Conservation (phyloP, 176 grass and related monocot genomes). For the Avena insularis region DNA sequence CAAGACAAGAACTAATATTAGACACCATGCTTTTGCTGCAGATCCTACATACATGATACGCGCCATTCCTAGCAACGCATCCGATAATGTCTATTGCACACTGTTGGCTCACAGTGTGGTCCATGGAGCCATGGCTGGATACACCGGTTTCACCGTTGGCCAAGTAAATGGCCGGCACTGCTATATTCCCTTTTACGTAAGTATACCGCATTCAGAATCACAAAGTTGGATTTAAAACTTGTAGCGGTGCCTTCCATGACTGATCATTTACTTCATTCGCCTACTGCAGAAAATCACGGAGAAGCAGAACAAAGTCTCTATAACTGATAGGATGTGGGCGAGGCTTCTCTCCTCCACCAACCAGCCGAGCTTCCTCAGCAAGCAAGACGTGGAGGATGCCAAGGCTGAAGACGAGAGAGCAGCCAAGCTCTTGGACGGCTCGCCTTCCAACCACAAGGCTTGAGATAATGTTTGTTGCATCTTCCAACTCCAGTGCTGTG, state of each 20-base stretch:
- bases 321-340: conserved; percentile 99
- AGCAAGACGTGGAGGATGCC: conserved; percentile 69
- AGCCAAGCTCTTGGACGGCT: conserved; percentile 43
- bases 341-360: conserved; percentile 82
- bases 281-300: conserved; percentile 76
- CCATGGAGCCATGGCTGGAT: conserved; percentile 96
- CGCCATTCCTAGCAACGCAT: conserved; percentile 94
- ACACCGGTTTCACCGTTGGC: conserved; percentile 87
- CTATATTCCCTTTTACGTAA: conserved; percentile 94
- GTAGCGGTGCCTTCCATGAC: background rate
- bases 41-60: conserved; percentile 99
- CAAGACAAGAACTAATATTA: background rate
- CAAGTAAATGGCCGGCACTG: conserved; percentile 90
- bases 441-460: conserved; percentile 27
- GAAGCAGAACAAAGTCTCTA: conserved; percentile 76
- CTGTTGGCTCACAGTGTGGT: conserved; percentile 86
- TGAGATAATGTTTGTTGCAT: conserved; percentile 5
- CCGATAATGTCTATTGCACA: conserved; percentile 95
- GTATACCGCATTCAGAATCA: conserved; percentile 9
- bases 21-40: conserved; percentile 48
- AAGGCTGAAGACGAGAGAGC: conserved; percentile 55
- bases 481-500: background rate
- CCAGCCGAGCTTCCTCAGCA: conserved; percentile 80
- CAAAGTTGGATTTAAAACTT: background rate
- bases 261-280: background rate